Evolutionary conservation across 169 alveolate species (phyloP).

Genomic region (Cryptosporidium felis): DNA sequence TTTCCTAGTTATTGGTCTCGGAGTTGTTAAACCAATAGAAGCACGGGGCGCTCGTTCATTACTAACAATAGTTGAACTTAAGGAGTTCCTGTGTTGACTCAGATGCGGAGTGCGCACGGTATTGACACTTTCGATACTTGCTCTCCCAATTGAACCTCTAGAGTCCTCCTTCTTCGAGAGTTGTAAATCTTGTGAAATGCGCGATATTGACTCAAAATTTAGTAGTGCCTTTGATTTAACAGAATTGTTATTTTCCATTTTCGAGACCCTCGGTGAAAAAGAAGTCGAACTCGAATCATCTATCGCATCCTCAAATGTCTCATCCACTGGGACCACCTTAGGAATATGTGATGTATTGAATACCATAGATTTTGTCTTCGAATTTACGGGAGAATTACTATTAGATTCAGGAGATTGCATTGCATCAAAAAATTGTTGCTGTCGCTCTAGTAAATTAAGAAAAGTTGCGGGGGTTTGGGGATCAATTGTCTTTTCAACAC

Average conservation of each 20-base stretch:
- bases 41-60: slow-evolving; percentile 30
- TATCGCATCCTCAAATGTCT: slow-evolving; percentile 59
- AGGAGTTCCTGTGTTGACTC: slow-evolving; percentile 28
- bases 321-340: slow-evolving; percentile 30
- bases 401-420: slow-evolving; percentile 51
- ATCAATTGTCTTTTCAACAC: slow-evolving; percentile 32
- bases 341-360: slow-evolving; percentile 32
- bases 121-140: slow-evolving; percentile 8
- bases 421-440: slow-evolving; percentile 66
- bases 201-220: slow-evolving; percentile 51
- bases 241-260: background rate
- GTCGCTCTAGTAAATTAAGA: slow-evolving; percentile 43
- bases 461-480: slow-evolving; percentile 68
- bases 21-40: slow-evolving; percentile 66
- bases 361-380: slow-evolving; percentile 23
- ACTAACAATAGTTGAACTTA: background rate
- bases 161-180: slow-evolving; percentile 17
- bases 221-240: slow-evolving; percentile 16
- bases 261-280: slow-evolving; percentile 22
- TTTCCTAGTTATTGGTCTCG: slow-evolving; percentile 49
- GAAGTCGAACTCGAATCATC: slow-evolving; percentile 51
- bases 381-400: slow-evolving; percentile 9
- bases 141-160: slow-evolving; percentile 30
- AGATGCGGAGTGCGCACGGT: slow-evolving; percentile 39
- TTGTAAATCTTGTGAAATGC: slow-evolving; percentile 46